Evolutionary conservation across 305 asterid genomes (phyloP).

Genomic region (Fraxinus xanthoxyloides): DNA sequence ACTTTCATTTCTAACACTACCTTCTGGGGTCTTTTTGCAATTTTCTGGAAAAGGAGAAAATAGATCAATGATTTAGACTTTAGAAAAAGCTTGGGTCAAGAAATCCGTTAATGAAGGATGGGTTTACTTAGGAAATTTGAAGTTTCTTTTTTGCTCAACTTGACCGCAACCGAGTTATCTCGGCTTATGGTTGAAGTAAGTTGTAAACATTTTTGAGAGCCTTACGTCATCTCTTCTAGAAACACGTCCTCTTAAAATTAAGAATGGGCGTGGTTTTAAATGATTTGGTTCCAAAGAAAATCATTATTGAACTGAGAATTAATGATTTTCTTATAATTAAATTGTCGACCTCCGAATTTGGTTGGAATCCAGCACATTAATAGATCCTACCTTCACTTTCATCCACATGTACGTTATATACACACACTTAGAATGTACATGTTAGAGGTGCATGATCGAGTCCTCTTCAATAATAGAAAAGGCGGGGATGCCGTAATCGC

Average conservation of each 20-base stretch:
- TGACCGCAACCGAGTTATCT: background rate
- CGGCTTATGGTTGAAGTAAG: background rate
- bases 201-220: background rate
- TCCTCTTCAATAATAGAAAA: background rate
- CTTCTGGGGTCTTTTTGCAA: background rate
- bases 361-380: too few relatives aligned
- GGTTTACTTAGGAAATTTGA: too few relatives aligned
- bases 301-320: too few relatives aligned
- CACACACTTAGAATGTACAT: too few relatives aligned
- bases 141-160: too few relatives aligned
- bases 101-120: background rate
- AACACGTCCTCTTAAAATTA: background rate
- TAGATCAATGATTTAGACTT: background rate
- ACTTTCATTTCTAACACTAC: background rate
- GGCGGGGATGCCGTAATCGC: background rate
- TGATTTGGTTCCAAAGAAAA: too few relatives aligned
- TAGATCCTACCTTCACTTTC: too few relatives aligned
- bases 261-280: too few relatives aligned
- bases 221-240: background rate
- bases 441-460: background rate
- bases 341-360: too few relatives aligned
- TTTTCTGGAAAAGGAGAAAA: background rate
- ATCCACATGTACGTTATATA: too few relatives aligned
- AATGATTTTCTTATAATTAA: too few relatives aligned
- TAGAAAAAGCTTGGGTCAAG: background rate